Base-by-base conservation (phyloP, 371 early-diverging fungal species). In the Parasitella parasitica region DNA sequence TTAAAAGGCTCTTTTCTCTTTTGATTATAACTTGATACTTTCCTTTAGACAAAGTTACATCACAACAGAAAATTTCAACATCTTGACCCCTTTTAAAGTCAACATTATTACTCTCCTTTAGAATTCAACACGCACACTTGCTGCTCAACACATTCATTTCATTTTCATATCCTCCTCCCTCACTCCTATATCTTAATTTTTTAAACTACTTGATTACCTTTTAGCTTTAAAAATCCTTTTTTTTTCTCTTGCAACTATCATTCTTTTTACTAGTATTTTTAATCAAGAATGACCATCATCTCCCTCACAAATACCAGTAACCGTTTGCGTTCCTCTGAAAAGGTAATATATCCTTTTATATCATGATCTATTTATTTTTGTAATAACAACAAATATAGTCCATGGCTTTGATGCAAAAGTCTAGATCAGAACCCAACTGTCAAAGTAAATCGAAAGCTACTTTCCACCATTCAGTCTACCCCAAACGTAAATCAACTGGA, bases 401-500 rank as follows among this genome's bases (percentile, higher is more conserved):
- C 11, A 59, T 59, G 53, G 59, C 73, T 26, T 48, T 64, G 62
- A 71, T 78, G 73, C 78, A 78, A 59, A 77, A 74, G 61, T 74
- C 74, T 35, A 71, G 62, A 68, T 78, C 78, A 12, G 78, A 75
- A 56, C 72, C 78, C 11, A 78, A 71, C 54, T 73, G 73, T 52
- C 61, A 71, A 51, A 66, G 63, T 22, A 65, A 56, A 22, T 61
- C 66, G 28, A 48, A 67, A 16, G n/a, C 60, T 18, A n/a, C 61
- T 13, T 66, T 62, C 34, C 41, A 53, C 27, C 50, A 62, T 46
- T 61, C 62, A 15, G 57, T 68, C 12, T 68, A 75, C 48, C 70
- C 73, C 4, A 80, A 80, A 53, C 77, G 80, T 36, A 77, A 75
- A 72, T 80, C 80, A 18, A 77, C 80, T n/a, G 80, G 80, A 6